Percentiles rank a stretch among this genome's conserved stretches.
phyloP scores from a whole-genome alignment of 768 basidiomycete genomes.

The Lactarius vividus region DNA sequence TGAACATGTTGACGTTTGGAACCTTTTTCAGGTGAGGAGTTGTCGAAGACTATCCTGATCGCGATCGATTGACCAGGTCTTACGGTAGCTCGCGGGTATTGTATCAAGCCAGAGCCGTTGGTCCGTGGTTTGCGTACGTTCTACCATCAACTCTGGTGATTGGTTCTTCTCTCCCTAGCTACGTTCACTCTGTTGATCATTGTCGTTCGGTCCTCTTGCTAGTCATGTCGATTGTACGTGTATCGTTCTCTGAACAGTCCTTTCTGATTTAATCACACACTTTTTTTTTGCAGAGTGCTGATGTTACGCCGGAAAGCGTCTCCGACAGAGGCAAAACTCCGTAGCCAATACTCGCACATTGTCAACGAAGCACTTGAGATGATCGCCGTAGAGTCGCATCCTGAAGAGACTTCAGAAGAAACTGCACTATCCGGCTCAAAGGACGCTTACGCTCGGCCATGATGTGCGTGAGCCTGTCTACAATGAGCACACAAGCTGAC shows the following conservation, averaged over 20 bases:
- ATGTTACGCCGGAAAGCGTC: slow-evolving; percentile 20
- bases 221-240: slow-evolving; percentile 25
- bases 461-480: not conserved
- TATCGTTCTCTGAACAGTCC: not conserved
- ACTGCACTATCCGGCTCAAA: not conserved
- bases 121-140: slow-evolving; percentile 25
- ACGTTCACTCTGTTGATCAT: not conserved
- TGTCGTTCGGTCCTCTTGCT: not conserved
- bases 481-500: not conserved
- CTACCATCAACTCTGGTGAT: slow-evolving; percentile 23
- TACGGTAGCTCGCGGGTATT: too few species aligned
- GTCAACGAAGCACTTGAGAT: slow-evolving; percentile 25
- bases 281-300: slow-evolving; percentile 17
- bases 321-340: slow-evolving; percentile 23
- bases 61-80: not conserved
- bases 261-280: not conserved
- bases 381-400: not conserved
- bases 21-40: slow-evolving; percentile 20
- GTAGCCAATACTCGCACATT: slow-evolving; percentile 1
- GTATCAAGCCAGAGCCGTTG: too few species aligned
- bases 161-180: slow-evolving; percentile 1
- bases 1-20: slow-evolving; percentile 26
- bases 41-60: not conserved
- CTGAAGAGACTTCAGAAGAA: not conserved
- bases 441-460: not conserved